Evolutionary conservation across 768 basidiomycete species (phyloP).

Genomic region (Gyrodon lividus): DNA sequence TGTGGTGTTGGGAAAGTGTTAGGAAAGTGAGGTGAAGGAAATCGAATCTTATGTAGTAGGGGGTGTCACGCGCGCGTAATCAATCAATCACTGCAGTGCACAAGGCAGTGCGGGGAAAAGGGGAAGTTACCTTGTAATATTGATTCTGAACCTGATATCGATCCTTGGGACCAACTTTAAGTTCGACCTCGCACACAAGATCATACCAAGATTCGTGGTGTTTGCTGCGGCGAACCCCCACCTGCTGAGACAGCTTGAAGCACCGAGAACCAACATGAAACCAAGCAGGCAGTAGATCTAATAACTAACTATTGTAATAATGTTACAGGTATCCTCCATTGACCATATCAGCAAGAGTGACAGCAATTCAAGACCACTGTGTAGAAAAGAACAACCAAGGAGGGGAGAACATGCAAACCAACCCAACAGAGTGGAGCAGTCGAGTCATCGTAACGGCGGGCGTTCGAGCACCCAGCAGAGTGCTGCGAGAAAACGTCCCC

Average conservation of each 20-base stretch:
- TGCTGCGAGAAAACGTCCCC: no score
- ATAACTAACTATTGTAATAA: conserved; percentile 32
- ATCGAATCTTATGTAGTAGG: background rate
- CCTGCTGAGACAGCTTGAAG: no score
- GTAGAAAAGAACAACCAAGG: background rate
- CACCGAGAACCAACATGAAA: no score
- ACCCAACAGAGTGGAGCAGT: background rate
- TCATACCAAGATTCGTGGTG: no score
- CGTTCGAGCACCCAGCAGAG: no score
- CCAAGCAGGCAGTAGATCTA: background rate
- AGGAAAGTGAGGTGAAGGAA: background rate
- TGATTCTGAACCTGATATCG: background rate
- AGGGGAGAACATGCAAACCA: background rate
- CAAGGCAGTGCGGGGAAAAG: background rate
- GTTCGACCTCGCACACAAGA: no score
- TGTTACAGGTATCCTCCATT: conserved; percentile 36
- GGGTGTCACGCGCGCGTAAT: background rate
- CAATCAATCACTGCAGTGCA: background rate
- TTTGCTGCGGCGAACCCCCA: no score
- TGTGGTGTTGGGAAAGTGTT: background rate
- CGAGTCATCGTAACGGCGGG: no score
- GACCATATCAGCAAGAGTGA: background rate
- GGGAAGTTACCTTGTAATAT: no score
- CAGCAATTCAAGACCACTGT: background rate
- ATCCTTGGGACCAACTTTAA: no score